A percentile compares a stretch with the other conserved stretches of the same genome.
These are phyloP conservation scores for Leccinellum rugosiceps DNA, from an alignment of 768 basidiomycete species.

Conservation along the genomic window DNA sequence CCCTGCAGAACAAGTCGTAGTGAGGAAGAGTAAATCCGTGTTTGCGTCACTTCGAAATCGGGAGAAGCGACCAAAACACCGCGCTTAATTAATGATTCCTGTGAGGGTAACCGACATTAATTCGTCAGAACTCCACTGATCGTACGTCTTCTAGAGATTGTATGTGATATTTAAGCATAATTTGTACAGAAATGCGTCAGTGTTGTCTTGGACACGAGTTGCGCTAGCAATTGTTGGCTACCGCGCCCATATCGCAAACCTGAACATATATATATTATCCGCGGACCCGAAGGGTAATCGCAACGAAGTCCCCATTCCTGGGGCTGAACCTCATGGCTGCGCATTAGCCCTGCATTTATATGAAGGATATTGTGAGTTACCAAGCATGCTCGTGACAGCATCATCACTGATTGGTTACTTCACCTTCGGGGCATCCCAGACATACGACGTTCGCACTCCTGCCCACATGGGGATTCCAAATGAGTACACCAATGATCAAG, in stretches of 20 bases:
- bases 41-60: constrained; percentile 24
- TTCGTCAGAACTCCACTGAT: neutral
- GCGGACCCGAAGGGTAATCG: neutral
- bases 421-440: neutral
- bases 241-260: neutral
- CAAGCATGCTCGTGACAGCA: neutral
- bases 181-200: neutral
- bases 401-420: neutral
- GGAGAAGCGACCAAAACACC: constrained; percentile 7
- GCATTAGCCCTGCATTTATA: neutral
- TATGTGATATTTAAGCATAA: neutral
- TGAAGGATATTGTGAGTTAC: neutral
- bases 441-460: neutral
- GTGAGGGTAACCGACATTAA: neutral
- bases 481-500: neutral
- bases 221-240: neutral
- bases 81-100: neutral
- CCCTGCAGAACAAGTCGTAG: neutral
- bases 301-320: neutral
- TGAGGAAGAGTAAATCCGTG: constrained; percentile 26
- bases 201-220: neutral
- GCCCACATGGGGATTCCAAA: neutral
- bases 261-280: neutral
- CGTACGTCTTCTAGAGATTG: neutral
- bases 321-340: neutral